Conservation (phyloP, 2,329 filamentous ascomycete genomes). For the Phialophora expanda region DNA sequence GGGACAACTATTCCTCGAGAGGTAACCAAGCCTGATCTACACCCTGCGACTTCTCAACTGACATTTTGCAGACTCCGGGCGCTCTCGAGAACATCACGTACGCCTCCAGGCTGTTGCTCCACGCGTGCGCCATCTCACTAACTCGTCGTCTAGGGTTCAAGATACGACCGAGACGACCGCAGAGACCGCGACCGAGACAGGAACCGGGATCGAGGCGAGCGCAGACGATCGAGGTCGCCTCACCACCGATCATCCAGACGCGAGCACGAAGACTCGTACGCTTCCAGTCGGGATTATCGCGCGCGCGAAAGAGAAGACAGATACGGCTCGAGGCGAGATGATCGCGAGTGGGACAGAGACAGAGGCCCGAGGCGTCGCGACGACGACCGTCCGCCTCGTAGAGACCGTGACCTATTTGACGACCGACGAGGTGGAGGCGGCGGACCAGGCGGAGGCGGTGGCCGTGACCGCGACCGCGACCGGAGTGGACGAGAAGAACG, state of each 20-base stretch:
- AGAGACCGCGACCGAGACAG: conserved; percentile 49
- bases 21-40: conserved; percentile 57
- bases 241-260: conserved; percentile 72
- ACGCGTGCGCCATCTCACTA: conserved; percentile 34
- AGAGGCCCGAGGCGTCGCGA: conserved; percentile 67
- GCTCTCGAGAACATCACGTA: conserved; percentile 61
- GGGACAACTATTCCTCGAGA: conserved; percentile 79
- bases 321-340: conserved; percentile 71
- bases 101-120: conserved; percentile 4
- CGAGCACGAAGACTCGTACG: conserved; percentile 84
- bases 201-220: conserved; percentile 51
- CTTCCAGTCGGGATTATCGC: conserved; percentile 87
- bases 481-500: conserved; percentile 55
- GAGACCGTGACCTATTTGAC: conserved; percentile 67
- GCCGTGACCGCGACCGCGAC: conserved; percentile 48
- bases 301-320: conserved; percentile 93
- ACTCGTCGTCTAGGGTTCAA: conserved; percentile 47
- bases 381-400: conserved; percentile 64
- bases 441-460: conserved; percentile 48
- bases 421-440: conserved; percentile 58
- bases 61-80: conserved; percentile 55
- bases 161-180: conserved; percentile 56
- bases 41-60: conserved; percentile 39
- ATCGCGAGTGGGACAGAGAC: conserved; percentile 79
- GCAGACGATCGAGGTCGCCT: conserved; percentile 85